phyloP scores from a whole-genome alignment of 495 filamentous ascomycete genomes.

The Collariella sp. region DNA sequence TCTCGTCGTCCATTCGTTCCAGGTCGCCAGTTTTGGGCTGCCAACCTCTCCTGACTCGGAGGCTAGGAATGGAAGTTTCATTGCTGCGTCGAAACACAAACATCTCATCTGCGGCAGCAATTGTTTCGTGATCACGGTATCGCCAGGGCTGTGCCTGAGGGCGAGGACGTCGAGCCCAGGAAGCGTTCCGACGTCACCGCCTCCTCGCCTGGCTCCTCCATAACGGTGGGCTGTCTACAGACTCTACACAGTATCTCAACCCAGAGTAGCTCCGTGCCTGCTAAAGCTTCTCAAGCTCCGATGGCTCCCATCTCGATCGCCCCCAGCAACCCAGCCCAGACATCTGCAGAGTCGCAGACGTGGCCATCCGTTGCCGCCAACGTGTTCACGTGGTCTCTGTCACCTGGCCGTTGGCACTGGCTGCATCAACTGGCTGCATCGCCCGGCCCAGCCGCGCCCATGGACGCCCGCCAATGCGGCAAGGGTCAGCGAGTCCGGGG shows the following conservation, averaged over 20 bases:
- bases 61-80: background rate
- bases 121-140: background rate
- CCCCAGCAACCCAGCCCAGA: background rate
- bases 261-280: no score
- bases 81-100: no score
- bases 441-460: background rate
- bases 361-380: background rate
- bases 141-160: no score
- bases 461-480: background rate
- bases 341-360: background rate
- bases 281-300: no score
- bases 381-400: constrained; percentile 27
- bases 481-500: constrained; percentile 5
- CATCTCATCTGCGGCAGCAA: no score
- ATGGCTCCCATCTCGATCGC: no score
- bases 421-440: no score
- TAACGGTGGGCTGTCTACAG: no score
- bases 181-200: no score
- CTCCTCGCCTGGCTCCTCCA: no score
- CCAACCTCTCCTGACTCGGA: background rate
- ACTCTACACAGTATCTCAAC: no score
- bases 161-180: no score
- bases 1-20: background rate
- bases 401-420: constrained; percentile 13
- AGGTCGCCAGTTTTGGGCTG: background rate